Base-by-base conservation (phyloP, 1,284 basidiomycete genomes). In the Rhizopogon parksii region DNA sequence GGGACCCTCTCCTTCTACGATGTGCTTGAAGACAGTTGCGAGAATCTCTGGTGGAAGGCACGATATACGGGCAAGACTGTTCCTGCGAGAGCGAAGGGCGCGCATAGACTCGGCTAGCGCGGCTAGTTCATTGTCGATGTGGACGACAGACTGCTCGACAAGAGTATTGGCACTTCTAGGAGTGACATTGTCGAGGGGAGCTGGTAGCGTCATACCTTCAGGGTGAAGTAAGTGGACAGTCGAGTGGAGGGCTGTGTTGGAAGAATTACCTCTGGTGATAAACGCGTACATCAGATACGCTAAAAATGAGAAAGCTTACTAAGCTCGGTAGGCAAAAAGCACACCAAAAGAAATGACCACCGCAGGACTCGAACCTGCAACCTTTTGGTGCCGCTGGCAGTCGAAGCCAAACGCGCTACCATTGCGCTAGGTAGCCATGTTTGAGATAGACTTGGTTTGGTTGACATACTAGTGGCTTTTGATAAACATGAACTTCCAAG, bases 341-440 rank as follows among this genome's bases (percentile, higher is more conserved):
- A 24, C 21, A 24, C 21, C 21, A 14, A 38, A 36, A 27, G 12
- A 21, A 32, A 24, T 47, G 45, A 53, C 81, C 80, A 82, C 82
- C 79, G 83, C 42, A 85, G 82, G 85, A 85, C 83, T 88, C 85
- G 85, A 88, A 88, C 85, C 84, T 85, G 82, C 83, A 85, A 81
- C 83, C 83, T 85, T 83, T 83, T 85, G 83, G 80, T 87, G 55
- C 64, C 69, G 68, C 65, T 54, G 65, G 80, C 80, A 61, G 79
- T 86, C 84, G 84, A 86, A 87, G 83, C 83, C 84, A 86, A 84
- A 87, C 83, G 83, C 84, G 83, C 84, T 86, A 85, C 85, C 84
- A 83, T 83, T 83, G 80, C 79, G 80, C 82, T 71, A 84, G 79
- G 79, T 76, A 81, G 78, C 79, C 80, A 62, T 70, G 49, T 25